These are phyloP conservation scores for Fagopyrum tataricum DNA, from an alignment of 148 eudicot species.

Conservation along the genomic window DNA sequence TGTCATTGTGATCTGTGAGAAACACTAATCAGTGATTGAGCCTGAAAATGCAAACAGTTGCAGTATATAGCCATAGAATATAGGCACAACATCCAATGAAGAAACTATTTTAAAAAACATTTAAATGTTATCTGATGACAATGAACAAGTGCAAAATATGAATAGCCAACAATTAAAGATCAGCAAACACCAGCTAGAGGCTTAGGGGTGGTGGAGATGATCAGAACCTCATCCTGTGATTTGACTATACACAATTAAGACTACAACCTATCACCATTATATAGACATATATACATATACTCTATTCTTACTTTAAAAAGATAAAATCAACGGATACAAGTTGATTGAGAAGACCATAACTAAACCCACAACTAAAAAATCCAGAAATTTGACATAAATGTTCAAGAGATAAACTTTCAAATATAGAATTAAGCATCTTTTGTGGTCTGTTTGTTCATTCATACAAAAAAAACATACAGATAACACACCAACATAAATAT, in stretches of 20 bases:
- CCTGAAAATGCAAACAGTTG: conserved; percentile 9
- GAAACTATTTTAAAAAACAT: neutral
- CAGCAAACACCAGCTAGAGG: neutral
- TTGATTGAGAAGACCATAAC: neutral
- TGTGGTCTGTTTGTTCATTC: conserved; percentile 6
- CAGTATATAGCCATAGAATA: conserved; percentile 9
- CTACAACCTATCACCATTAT: neutral
- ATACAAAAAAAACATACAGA: neutral
- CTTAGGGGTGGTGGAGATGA: neutral
- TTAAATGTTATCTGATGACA: neutral
- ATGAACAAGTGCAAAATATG: conserved; percentile 1
- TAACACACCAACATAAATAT: conserved; percentile 5
- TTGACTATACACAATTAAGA: conserved; percentile 11
- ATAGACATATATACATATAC: neutral
- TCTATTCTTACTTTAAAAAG: neutral
- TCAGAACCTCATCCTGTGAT: conserved; percentile 12
- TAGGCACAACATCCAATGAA: conserved; percentile 2
- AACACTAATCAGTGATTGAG: conserved; percentile 10
- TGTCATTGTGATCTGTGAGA: conserved; percentile 10
- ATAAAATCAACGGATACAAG: neutral
- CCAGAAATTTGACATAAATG: conserved; percentile 9
- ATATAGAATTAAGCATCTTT: neutral
- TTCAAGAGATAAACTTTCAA: neutral
- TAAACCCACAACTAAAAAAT: conserved; percentile 5
- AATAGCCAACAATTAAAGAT: neutral